Evolutionary conservation across 495 filamentous ascomycete species (phyloP), one percentile per base, ranked within the genome.

Genomic region (Neurospora cerealis): DNA sequence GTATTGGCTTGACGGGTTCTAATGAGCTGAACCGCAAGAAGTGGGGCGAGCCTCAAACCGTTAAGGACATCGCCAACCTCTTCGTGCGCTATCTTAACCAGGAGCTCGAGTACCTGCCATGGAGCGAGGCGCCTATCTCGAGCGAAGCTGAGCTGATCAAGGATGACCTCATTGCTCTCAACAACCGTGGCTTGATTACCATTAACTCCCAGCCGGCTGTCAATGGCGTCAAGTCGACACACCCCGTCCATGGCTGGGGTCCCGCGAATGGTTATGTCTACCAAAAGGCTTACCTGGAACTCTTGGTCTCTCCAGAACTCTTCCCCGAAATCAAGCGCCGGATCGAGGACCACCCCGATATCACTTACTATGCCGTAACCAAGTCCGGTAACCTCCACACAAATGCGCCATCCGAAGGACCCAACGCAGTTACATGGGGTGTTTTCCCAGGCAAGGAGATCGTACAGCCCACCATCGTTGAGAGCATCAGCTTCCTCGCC

Each of bases 381-480:
- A 93, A 92, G 79, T 84, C 86, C 3, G 94, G 95, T 17, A 88
- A 90, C 73, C 86, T 98, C 71, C 88, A 89, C 77, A 96, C 93
- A n/a, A 98, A 98, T 78, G 88, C 93, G 15, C 88, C 88, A 34
- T 89, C 89, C 44, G 93, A 95, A 66, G 93, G 92, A 17, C 96
- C 96, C 34, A 99, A 98, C 78, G 96, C 96, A 13, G 90, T 99
- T 70, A 99, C 96, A 5, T 99, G 96, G 96, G 96, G 96, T 82
- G 97, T 98, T 62, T 99, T 98, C 85, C 95, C 96, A 13, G 96
- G 96, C 41, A 96, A 97, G 80, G 96, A 99, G 82, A 98, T 99
- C 79, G 94, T 99, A 62, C 96, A 99, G 81, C 96, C 96, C 13
- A 99, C 96, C n/a, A 96, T 99, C 74, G 95, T 98, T 69, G 96